Evolutionary conservation across 305 asterid genomes (phyloP).

Genomic region (Fraxinus xanthoxyloides): DNA sequence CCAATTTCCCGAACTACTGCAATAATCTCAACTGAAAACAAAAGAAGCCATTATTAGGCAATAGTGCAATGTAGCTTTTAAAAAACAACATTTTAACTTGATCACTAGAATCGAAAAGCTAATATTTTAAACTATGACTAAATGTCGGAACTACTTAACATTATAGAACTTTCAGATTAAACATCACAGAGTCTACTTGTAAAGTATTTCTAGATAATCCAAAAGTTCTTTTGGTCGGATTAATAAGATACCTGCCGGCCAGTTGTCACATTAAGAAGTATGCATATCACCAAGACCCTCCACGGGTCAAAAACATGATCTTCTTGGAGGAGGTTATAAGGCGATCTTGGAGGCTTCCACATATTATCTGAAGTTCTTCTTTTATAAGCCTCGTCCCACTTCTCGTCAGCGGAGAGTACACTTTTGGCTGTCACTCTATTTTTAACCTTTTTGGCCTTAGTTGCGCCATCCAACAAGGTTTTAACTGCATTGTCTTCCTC

Average conservation of each 20-base stretch:
- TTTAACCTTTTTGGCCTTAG: conserved; percentile 6
- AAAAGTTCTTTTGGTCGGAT: background rate
- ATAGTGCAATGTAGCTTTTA: background rate
- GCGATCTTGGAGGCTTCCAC: conserved; percentile 84
- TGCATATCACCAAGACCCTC: conserved; percentile 88
- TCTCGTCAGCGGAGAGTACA: conserved; percentile 49
- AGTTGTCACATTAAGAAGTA: conserved; percentile 75
- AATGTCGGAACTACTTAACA: background rate
- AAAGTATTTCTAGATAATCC: background rate
- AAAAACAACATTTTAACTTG: background rate
- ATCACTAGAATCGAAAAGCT: background rate
- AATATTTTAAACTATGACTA: background rate
- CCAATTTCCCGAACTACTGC: background rate
- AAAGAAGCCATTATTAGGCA: background rate
- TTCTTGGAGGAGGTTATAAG: conserved; percentile 72
- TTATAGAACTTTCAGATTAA: background rate
- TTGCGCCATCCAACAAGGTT: background rate
- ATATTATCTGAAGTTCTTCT: conserved; percentile 48
- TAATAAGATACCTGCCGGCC: background rate
- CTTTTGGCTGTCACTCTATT: background rate
- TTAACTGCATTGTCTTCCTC: background rate
- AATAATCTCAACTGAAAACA: background rate
- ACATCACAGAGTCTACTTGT: background rate
- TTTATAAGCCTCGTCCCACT: conserved; percentile 57
- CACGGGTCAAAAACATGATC: conserved; percentile 86